A percentile compares a stretch with the other conserved stretches of the same genome.
Evolutionary conservation across 768 basidiomycete genomes (phyloP).

Genomic region (Thelephora ganbajun): DNA sequence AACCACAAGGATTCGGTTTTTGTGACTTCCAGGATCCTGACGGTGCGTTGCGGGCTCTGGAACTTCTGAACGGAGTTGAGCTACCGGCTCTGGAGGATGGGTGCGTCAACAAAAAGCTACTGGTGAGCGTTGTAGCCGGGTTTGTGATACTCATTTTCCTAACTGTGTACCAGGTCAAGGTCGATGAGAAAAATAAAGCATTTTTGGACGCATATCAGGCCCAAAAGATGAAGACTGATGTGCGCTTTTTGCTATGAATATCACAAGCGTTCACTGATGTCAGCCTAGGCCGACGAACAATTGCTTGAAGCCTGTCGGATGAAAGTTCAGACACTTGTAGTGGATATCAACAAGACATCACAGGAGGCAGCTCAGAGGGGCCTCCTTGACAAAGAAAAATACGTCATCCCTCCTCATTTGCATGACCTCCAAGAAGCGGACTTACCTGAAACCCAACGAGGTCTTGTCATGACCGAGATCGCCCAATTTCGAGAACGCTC

Average conservation of each 20-base stretch:
- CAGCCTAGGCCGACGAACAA: constrained; percentile 54
- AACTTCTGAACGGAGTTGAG: constrained; percentile 47
- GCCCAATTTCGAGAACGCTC: constrained; percentile 92
- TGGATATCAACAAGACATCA: constrained; percentile 57
- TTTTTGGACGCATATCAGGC: constrained; percentile 79
- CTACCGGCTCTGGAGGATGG: constrained; percentile 49
- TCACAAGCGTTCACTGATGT: not conserved
- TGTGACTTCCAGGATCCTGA: constrained; percentile 93
- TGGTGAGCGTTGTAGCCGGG: constrained; percentile 37
- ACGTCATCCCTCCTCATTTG: constrained; percentile 88
- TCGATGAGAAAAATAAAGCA: constrained; percentile 86
- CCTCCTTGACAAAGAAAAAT: constrained; percentile 73
- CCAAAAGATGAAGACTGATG: constrained; percentile 71
- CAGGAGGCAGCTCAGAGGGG: constrained; percentile 65
- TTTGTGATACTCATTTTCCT: constrained; percentile 16
- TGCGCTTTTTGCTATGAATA: constrained; percentile 23
- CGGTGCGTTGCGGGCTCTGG: constrained; percentile 66
- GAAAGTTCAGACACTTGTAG: constrained; percentile 50
- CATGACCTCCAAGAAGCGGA: constrained; percentile 95
- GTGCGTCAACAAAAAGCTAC: constrained; percentile 45
- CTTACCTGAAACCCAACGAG: constrained; percentile 86
- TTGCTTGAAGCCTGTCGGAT: constrained; percentile 45
- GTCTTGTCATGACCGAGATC: constrained; percentile 91
- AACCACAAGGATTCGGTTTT: constrained; percentile 95
- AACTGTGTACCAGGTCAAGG: constrained; percentile 57